Evolutionary conservation across 139 green algal genomes (phyloP).

Genomic region (Tetratostichococcus sp.): DNA sequence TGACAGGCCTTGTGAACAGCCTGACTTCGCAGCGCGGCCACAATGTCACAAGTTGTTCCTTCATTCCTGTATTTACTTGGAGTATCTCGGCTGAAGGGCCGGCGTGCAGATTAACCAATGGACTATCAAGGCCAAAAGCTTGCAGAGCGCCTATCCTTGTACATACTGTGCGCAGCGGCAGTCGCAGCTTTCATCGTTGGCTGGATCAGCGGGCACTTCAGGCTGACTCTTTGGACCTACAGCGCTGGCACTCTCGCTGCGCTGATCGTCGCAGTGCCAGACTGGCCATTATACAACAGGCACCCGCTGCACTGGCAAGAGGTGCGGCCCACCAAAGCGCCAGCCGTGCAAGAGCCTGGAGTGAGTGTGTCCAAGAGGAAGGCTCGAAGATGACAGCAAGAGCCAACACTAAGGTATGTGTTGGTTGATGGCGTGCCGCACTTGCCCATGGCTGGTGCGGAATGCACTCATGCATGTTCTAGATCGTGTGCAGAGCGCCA

Average conservation of each 20-base stretch:
- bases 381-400: neutral
- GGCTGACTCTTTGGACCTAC: neutral
- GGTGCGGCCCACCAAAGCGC: neutral
- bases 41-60: too few species aligned
- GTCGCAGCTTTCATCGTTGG: neutral
- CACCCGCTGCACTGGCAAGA: neutral
- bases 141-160: neutral
- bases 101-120: neutral
- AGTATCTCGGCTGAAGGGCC: too few species aligned
- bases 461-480: too few species aligned
- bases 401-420: too few species aligned
- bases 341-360: neutral
- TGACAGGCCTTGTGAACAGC: too few species aligned
- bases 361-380: neutral
- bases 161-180: neutral
- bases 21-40: too few species aligned
- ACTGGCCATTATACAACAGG: neutral
- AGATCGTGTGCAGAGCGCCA: too few species aligned
- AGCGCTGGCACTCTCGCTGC: neutral
- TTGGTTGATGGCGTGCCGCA: too few species aligned
- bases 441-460: too few species aligned
- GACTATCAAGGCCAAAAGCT: neutral
- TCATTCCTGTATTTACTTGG: too few species aligned
- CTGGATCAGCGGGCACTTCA: neutral
- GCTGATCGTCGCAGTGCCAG: neutral